Evolutionary conservation across 495 filamentous ascomycete species (phyloP).

Genomic region (Penicillium robsamsonii): DNA sequence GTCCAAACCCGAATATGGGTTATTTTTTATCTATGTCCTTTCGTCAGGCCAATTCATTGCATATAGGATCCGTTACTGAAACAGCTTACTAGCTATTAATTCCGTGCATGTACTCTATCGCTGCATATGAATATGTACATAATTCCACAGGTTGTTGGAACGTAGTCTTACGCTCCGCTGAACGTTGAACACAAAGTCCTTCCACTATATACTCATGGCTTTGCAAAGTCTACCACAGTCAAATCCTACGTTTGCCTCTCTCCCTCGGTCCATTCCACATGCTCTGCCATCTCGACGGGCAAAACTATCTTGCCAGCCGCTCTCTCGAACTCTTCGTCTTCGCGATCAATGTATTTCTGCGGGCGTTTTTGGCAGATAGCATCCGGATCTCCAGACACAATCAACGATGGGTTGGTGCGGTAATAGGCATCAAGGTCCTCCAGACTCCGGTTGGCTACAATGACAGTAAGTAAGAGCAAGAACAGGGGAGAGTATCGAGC

Average conservation of each 20-base stretch:
- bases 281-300: background rate
- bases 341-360: slow-evolving; percentile 1
- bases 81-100: background rate
- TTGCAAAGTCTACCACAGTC: background rate
- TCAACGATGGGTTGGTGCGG: slow-evolving; percentile 39
- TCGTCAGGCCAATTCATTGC: too few species aligned
- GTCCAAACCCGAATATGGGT: background rate
- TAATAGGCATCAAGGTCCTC: slow-evolving; percentile 48
- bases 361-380: slow-evolving; percentile 1
- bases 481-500: background rate
- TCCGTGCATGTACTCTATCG: too few species aligned
- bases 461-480: slow-evolving; percentile 17
- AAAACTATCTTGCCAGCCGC: background rate
- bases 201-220: background rate
- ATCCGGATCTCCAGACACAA: slow-evolving; percentile 16
- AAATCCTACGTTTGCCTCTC: background rate
- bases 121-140: background rate
- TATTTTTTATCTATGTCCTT: too few species aligned
- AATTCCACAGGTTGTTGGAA: too few species aligned
- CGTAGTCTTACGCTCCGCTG: too few species aligned
- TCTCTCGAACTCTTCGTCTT: slow-evolving; percentile 1
- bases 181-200: too few species aligned
- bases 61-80: background rate
- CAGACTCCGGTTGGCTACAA: slow-evolving; percentile 40
- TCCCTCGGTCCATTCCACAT: background rate